Base-by-base conservation (phyloP, 2,329 filamentous ascomycete species). In the Exophiala aquamarina region DNA sequence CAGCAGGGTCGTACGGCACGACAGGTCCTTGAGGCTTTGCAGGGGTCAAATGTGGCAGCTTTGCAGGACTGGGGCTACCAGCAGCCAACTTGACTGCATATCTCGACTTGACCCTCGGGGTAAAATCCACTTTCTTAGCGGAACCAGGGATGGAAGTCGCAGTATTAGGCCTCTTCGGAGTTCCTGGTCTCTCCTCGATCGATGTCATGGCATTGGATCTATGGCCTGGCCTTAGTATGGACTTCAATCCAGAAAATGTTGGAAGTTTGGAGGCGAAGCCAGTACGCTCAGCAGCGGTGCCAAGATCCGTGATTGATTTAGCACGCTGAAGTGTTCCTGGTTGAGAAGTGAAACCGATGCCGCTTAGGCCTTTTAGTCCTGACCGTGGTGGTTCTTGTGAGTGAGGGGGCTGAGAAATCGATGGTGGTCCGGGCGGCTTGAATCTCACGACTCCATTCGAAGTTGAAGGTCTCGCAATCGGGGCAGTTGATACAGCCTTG, bases 61-160 rank as follows among this genome's bases (percentile, higher is more conserved):
- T 72, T 18, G 66, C 70, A 3, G 69, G 70, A 9, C 68, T 70
- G 4, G 70, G 70, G 21, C 70, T 71, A 21, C 40, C 50, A 15
- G 49, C 55, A 3, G 61, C 57, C 13, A 67, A 54, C 28, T 62
- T 53, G n/a, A 65, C 57, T 11, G 65, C 63, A 45, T 69, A 60
- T 21, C 62, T 63, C 42, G 67, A 65, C 53, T 87, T 78, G 28
- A 84, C 83, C 51, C 82, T 83, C 0, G 84, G 84, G 0, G 86
- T 89, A 61, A 95, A 95, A 41, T 87, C 83, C 28, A 95, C 88
- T 71, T 94, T 95, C 66, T 83, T 87, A 18, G 83, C 78, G 23
- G 83, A 83, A 13, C 51, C 56, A 11, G 34, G 41, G 14, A 37
- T 31, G 4, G 78, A 74, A 14, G 75, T 60, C 4, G 59, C 50